Evolutionary conservation across 1,284 basidiomycete species (phyloP).

Genomic region (Cerioporus squamosus): DNA sequence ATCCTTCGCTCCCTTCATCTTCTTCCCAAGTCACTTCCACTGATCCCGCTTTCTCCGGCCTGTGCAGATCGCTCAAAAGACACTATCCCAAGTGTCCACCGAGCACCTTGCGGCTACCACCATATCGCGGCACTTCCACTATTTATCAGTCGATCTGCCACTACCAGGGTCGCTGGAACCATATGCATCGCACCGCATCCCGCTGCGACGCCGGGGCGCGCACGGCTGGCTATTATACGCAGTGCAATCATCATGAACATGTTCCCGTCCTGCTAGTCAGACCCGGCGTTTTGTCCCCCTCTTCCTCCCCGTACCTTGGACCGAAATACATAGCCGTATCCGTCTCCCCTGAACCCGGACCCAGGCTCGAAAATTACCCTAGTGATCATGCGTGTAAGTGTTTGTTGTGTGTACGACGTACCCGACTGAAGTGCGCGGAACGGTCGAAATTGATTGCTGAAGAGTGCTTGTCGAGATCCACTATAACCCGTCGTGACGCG

Average conservation of each 20-base stretch:
- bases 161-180: slow-evolving; percentile 17
- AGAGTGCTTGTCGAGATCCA: too few species aligned
- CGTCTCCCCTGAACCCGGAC: not conserved
- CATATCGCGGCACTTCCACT: not conserved
- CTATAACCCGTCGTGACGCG: too few species aligned
- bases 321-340: not conserved
- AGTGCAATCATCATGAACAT: slow-evolving; percentile 9
- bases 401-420: too few species aligned
- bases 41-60: not conserved
- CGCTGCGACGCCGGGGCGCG: slow-evolving; percentile 27
- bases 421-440: too few species aligned
- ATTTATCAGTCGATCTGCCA: slow-evolving; percentile 21
- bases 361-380: too few species aligned
- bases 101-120: slow-evolving; percentile 4
- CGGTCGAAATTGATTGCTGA: too few species aligned
- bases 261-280: slow-evolving; percentile 26
- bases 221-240: slow-evolving; percentile 25
- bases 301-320: not conserved
- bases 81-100: not conserved
- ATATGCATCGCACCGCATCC: slow-evolving; percentile 22
- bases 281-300: slow-evolving; percentile 3
- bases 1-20: not conserved
- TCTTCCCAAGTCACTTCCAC: not conserved
- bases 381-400: too few species aligned
- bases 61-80: slow-evolving; percentile 16